These are phyloP conservation scores for Scytalidium sp. DNA, from an alignment of 2,329 filamentous ascomycete genomes.

Conservation along the genomic window DNA sequence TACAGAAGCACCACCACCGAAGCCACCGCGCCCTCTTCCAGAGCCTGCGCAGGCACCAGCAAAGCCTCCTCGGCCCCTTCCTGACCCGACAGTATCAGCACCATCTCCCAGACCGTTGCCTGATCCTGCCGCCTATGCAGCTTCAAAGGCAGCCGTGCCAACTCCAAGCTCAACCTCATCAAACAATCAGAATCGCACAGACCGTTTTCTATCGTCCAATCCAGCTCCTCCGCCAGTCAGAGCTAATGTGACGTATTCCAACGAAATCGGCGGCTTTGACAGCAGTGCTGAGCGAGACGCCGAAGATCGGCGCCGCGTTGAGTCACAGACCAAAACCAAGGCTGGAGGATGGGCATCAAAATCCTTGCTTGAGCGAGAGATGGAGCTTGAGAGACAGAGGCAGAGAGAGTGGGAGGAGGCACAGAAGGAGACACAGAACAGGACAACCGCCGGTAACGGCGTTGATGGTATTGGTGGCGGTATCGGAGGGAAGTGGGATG, in stretches of 20 bases:
- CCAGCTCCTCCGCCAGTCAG: slow-evolving; percentile 35
- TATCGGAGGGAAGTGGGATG: slow-evolving; percentile 68
- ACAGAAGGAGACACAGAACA: slow-evolving; percentile 57
- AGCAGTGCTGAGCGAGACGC: slow-evolving; percentile 43
- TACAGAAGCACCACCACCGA: slow-evolving; percentile 13
- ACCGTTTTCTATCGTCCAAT: slow-evolving; percentile 45
- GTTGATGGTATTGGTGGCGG: slow-evolving; percentile 66
- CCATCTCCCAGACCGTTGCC: slow-evolving; percentile 5
- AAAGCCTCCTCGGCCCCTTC: slow-evolving; percentile 32
- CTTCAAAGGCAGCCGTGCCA: slow-evolving; percentile 11
- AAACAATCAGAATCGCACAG: slow-evolving; percentile 38
- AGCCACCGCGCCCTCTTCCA: slow-evolving; percentile 27
- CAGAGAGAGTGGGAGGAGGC: slow-evolving; percentile 69
- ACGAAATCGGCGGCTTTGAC: slow-evolving; percentile 35
- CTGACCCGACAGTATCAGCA: slow-evolving; percentile 19
- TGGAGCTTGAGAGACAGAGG: slow-evolving; percentile 57
- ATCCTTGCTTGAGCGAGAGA: slow-evolving; percentile 55
- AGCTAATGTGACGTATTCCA: slow-evolving; percentile 35
- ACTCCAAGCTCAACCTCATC: slow-evolving; percentile 12
- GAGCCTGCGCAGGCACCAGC: slow-evolving; percentile 16
- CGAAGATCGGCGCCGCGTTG: slow-evolving; percentile 45
- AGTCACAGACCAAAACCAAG: slow-evolving; percentile 48
- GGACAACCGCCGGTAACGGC: slow-evolving; percentile 41
- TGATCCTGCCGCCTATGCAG: slow-evolving; percentile 20
- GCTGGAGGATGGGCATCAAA: slow-evolving; percentile 50